Evolutionary conservation across 2,329 filamentous ascomycete species (phyloP), one percentile per base, ranked within the genome.

Genomic region (Xylariaceae sp.): DNA sequence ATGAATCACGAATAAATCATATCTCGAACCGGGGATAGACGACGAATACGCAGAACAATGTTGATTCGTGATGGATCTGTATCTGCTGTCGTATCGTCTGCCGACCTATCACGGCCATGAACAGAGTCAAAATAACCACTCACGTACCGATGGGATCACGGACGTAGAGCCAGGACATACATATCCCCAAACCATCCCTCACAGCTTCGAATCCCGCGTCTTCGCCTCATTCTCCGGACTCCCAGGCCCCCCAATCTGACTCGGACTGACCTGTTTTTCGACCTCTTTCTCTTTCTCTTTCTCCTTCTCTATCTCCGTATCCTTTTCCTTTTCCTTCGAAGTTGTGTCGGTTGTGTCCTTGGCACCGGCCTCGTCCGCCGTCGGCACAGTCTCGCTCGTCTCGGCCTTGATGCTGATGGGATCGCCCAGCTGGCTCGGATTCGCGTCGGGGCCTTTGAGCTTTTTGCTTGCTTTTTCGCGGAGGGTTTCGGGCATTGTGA

Each of bases 331-430:
- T 50, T 71, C 66, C 44, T 67, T 64, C 49, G 70, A 55, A 0
- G 64, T 70, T 23, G 69, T 66, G 23, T 23, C 42, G 0, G 64
- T 70, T 23, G 69, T 66, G 23, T 23, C 42, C 2, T 53, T 6
- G 4, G 62, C 64, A 2, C 68, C 66, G 13, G 59, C 61, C 39
- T 68, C 70, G 4, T 55, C 60, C 0, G 65, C 59, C 15, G 60
- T 62, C 1, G 69, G 66, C 37, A 71, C 60, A 45, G 57, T 65
- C 13, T 70, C 67, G 58, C 69, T 73, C 56, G 65, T 71, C 59
- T 76, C 75, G 6, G 73, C 74, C 60, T 76, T 76, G 34, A 75
- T 45, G 52, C 73, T 76, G 39, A 75, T 70, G 2, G 75, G 74
- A 53, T 76, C 75, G 34, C 74, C 74, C 6, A 76, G 66, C 63